Conservation (phyloP, 176 grass and related monocot genomes). For the Zoysia pacifica region DNA sequence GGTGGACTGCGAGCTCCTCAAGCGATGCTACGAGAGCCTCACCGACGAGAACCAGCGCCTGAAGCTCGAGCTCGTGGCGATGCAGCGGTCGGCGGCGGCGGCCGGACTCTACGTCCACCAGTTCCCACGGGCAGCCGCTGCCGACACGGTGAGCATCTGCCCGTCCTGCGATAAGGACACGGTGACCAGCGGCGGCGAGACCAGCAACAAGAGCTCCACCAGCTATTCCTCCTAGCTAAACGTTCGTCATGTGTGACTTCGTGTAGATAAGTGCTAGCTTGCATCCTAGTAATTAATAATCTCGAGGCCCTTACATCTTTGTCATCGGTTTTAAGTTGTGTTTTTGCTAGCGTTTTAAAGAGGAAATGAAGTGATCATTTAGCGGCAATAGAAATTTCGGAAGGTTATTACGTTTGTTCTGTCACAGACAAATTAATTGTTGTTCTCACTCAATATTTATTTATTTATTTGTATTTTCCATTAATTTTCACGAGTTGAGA, state of each 20-base stretch:
- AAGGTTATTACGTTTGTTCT: neutral
- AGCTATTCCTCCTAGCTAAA: conserved; percentile 25
- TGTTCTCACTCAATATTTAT: neutral
- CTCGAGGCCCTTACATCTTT: neutral
- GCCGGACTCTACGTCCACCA: conserved; percentile 17
- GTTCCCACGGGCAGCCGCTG: conserved; percentile 22
- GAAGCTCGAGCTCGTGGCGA: conserved; percentile 55
- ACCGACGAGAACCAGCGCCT: conserved; percentile 69
- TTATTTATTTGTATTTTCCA: neutral
- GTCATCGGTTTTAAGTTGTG: neutral
- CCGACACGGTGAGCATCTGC: conserved; percentile 36
- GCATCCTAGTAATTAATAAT: neutral
- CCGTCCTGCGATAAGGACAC: conserved; percentile 59
- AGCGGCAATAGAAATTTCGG: neutral
- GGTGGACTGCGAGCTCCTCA: conserved; percentile 67
- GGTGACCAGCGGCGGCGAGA: conserved; percentile 33
- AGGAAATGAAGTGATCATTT: neutral
- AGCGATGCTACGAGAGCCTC: conserved; percentile 59
- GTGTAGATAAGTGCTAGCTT: neutral
- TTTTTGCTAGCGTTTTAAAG: neutral
- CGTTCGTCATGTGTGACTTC: neutral
- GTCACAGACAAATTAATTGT: neutral
- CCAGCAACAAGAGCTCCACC: conserved; percentile 27
- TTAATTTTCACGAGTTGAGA: neutral
- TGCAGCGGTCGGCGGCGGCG: conserved; percentile 24